Conservation (phyloP, 2,329 filamentous ascomycete genomes). For the Paramyrothecium sp. region DNA sequence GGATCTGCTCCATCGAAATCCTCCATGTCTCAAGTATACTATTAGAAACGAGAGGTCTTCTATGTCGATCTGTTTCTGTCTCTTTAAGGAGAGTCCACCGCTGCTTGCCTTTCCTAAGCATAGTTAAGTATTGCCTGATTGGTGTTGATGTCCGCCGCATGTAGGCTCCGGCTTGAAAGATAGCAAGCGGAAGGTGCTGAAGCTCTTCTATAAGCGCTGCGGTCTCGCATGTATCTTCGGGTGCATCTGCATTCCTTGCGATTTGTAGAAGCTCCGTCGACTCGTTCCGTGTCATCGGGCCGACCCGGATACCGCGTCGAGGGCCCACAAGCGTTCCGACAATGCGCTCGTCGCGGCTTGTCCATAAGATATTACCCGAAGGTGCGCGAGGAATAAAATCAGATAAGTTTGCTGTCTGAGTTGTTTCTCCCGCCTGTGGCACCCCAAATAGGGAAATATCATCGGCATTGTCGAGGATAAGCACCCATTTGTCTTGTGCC, state of each 20-base stretch:
- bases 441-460: slow-evolving; percentile 24
- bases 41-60: slow-evolving; percentile 23
- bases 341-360: slow-evolving; percentile 26
- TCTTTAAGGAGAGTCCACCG: slow-evolving; percentile 19
- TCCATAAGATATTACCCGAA: slow-evolving; percentile 28
- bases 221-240: slow-evolving; percentile 4
- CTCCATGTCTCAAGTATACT: slow-evolving; percentile 31
- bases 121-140: slow-evolving; percentile 20
- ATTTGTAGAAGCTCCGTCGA: slow-evolving; percentile 6
- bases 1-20: slow-evolving; percentile 29
- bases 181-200: slow-evolving; percentile 25
- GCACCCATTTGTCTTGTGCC: slow-evolving; percentile 19
- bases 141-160: slow-evolving; percentile 22
- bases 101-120: slow-evolving; percentile 15
- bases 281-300: slow-evolving; percentile 17
- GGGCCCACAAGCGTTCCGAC: slow-evolving; percentile 19
- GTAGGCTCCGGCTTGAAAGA: slow-evolving; percentile 29
- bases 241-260: not conserved
- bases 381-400: slow-evolving; percentile 21
- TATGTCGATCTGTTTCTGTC: slow-evolving; percentile 22
- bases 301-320: slow-evolving; percentile 17
- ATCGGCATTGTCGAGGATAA: slow-evolving; percentile 33
- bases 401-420: slow-evolving; percentile 3
- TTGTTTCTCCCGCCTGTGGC: not conserved
- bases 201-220: slow-evolving; percentile 19